A percentile compares a stretch with the other conserved stretches of the same genome.
Conservation (phyloP, 139 green algal species). For the Deuterostichococcus epilithicus region DNA sequence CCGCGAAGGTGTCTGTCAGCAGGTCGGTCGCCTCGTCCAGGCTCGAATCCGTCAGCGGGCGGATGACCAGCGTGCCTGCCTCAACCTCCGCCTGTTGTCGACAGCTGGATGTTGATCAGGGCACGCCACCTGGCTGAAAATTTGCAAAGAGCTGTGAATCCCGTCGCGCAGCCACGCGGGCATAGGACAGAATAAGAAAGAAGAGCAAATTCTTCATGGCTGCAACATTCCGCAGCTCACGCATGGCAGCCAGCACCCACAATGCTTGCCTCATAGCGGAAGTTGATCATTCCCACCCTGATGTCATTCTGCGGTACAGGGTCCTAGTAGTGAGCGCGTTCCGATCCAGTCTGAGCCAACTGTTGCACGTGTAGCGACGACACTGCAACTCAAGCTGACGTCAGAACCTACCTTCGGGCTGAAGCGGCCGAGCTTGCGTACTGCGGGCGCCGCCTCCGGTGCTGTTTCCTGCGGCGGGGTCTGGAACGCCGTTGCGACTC, state of each 20-base stretch:
- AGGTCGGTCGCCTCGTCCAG: conserved; percentile 38
- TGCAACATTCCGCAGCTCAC: not conserved
- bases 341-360: no score
- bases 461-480: not conserved
- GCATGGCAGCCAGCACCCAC: not conserved
- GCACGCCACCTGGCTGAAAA: no score
- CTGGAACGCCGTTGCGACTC: not conserved
- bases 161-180: no score
- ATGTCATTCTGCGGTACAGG: conserved; percentile 4
- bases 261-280: not conserved
- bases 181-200: no score
- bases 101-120: not conserved
- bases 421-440: not conserved
- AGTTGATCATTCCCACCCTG: conserved; percentile 9
- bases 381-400: no score
- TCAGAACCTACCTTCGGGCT: not conserved
- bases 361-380: no score
- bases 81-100: not conserved
- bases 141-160: no score
- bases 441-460: not conserved
- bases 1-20: conserved; percentile 49
- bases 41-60: conserved; percentile 18
- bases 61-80: conserved; percentile 24
- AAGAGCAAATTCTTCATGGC: not conserved
- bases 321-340: no score